Base-by-base conservation (phyloP, 2,329 filamentous ascomycete species). In the Incumbomyces delicatus region DNA sequence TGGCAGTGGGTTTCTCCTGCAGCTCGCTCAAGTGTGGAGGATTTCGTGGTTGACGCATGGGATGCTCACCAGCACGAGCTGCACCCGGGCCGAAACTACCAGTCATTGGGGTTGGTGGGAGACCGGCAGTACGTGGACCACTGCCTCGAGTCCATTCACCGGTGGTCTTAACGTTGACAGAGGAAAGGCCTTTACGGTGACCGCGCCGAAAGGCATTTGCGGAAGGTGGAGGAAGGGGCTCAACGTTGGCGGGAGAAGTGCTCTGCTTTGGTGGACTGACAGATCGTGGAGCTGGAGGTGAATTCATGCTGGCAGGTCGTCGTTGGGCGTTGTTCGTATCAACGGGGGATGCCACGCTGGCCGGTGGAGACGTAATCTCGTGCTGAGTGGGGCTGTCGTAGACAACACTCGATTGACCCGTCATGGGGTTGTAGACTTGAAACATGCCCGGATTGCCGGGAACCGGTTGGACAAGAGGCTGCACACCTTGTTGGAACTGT, bases 51-150 rank as follows among this genome's bases (percentile, higher is more conserved):
- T 98, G 92, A 49, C 92, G 88, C 44, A 87, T 71, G 7, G 92
- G 92, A 63, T 98, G 92, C 68, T 96, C 92, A 56, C 92, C 92
- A 60, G 88, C 88, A 62, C 92, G 87, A 49, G 76, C 86, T 64
- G 95, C 89, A 45, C 92, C 92, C 48, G 92, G 92, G 39, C 88
- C 92, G 61, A 96, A 96, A 6, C 82, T 84, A 52, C 88, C 88
- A 32, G 82, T 88, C 65, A 83, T 69, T 1, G 87, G 88, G 6
- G 87, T 90, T 32, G 80, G 72, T 5, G 90, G 87, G 63, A 95
- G 85, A 32, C 79, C 78, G 35, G 85, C 78, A 32, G 86, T 85
- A 71, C 88, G 92, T 48, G 87, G 86, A 1, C 77, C 85, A 33
- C 79, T 72, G 20, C 78, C 77, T 63, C 76, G 80, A 41, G 73